A percentile compares a stretch with the other conserved stretches of the same genome.
phyloP scores from a whole-genome alignment of 768 basidiomycete genomes.

The Tulasnella sp. region DNA sequence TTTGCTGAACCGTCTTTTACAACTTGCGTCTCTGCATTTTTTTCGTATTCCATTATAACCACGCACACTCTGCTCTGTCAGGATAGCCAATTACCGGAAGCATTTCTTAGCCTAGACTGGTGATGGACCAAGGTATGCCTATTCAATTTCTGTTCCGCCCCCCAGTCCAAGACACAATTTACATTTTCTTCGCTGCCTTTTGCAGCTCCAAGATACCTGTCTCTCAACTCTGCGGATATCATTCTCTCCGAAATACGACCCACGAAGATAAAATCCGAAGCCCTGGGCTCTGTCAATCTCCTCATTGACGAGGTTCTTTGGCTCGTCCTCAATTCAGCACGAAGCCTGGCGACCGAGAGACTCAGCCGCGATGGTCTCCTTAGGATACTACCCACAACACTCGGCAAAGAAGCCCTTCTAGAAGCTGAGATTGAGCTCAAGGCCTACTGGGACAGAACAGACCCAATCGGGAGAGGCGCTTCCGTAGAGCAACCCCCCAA shows the following conservation, averaged over 20 bases:
- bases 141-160: too few relatives aligned
- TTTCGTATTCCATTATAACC: too few relatives aligned
- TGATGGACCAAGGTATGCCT: too few relatives aligned
- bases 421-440: conserved; percentile 90
- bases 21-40: too few relatives aligned
- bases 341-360: conserved; percentile 61
- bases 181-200: not conserved
- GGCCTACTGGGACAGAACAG: conserved; percentile 75
- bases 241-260: conserved; percentile 88
- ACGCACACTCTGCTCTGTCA: too few relatives aligned
- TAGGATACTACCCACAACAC: conserved; percentile 60
- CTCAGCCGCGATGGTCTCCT: conserved; percentile 56
- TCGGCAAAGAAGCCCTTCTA: conserved; percentile 84
- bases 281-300: conserved; percentile 69
- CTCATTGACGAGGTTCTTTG: conserved; percentile 77
- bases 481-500: conserved; percentile 37
- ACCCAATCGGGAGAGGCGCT: conserved; percentile 23
- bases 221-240: conserved; percentile 73
- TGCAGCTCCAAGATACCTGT: conserved; percentile 64
- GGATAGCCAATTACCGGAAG: too few relatives aligned
- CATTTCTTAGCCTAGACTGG: too few relatives aligned
- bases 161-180: too few relatives aligned
- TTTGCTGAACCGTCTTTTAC: too few relatives aligned
- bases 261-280: conserved; percentile 70
- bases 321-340: conserved; percentile 53